These are phyloP conservation scores for Sporothrix euskadiensis DNA, from an alignment of 2,329 filamentous ascomycete species.

Conservation along the genomic window DNA sequence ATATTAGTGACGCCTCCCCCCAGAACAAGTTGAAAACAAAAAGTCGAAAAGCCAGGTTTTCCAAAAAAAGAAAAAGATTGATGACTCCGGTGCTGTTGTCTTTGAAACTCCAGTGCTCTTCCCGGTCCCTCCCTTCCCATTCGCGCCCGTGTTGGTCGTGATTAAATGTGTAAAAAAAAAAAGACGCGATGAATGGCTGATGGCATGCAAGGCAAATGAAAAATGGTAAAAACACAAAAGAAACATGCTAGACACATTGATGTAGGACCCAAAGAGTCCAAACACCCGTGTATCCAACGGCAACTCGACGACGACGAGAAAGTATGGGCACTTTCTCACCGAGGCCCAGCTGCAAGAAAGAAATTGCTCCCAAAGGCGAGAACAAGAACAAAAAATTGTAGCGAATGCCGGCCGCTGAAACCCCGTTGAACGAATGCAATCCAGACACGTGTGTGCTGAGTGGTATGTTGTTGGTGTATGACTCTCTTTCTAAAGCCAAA, in stretches of 20 bases:
- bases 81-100: slow-evolving; percentile 10
- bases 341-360: background rate
- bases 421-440: slow-evolving; percentile 32
- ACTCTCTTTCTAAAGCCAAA: slow-evolving; percentile 18
- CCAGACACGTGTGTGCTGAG: slow-evolving; percentile 23
- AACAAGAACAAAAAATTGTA: slow-evolving; percentile 17
- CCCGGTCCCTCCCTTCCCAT: background rate
- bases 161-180: background rate
- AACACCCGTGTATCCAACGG: background rate
- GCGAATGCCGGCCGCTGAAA: slow-evolving; percentile 24
- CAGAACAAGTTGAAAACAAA: slow-evolving; percentile 4
- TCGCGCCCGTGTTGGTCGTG: slow-evolving; percentile 5
- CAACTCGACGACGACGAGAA: background rate
- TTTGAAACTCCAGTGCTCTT: background rate
- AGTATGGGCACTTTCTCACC: background rate
- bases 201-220: slow-evolving; percentile 13
- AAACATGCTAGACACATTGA: background rate
- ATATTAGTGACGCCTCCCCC: slow-evolving; percentile 16
- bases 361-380: slow-evolving; percentile 12
- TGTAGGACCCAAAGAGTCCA: background rate
- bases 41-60: slow-evolving; percentile 8
- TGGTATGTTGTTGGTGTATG: slow-evolving; percentile 26
- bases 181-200: slow-evolving; percentile 18
- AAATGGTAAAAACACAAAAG: slow-evolving; percentile 9
- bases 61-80: slow-evolving; percentile 7